Percentiles rank a stretch among this genome's conserved stretches.
phyloP scores from a whole-genome alignment of 768 basidiomycete genomes.

The Hygrophoropsis aurantiaca region DNA sequence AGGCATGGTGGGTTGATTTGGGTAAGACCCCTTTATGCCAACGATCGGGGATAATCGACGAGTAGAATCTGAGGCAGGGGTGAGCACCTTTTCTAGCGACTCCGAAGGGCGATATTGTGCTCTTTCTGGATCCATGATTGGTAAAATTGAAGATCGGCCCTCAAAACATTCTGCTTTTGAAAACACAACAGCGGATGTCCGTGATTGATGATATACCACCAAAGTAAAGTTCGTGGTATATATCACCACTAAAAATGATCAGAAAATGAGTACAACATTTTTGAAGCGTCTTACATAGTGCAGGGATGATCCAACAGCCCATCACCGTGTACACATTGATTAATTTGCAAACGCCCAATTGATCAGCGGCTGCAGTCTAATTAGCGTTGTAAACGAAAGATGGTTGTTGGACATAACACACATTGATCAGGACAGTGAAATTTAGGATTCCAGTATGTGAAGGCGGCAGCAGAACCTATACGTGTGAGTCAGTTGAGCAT shows the following conservation, averaged over 20 bases:
- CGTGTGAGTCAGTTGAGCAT: background rate
- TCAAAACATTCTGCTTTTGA: background rate
- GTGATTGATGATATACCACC: conserved; percentile 35
- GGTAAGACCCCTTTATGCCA: conserved; percentile 1
- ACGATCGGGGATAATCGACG: conserved; percentile 23
- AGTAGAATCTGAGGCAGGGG: background rate
- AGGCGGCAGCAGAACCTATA: conserved; percentile 43
- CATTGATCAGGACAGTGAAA: conserved; percentile 46
- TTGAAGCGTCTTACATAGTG: conserved; percentile 41
- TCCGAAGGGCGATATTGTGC: conserved; percentile 4
- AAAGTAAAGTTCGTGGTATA: conserved; percentile 43
- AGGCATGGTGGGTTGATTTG: conserved; percentile 4
- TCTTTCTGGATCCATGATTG: conserved; percentile 20
- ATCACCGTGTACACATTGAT: conserved; percentile 49
- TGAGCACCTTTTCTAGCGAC: background rate
- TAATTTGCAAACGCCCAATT: conserved; percentile 45
- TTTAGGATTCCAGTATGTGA: conserved; percentile 40
- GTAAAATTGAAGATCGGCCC: conserved; percentile 11
- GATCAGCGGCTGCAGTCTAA: conserved; percentile 33
- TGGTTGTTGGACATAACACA: conserved; percentile 18
- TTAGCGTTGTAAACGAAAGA: background rate
- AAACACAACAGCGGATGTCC: conserved; percentile 18
- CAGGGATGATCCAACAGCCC: conserved; percentile 54
- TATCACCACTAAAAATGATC: conserved; percentile 34
- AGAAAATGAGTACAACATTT: background rate